A percentile compares a stretch with the other conserved stretches of the same genome.
These are phyloP conservation scores for Geranomyces variabilis DNA, from an alignment of 192 early-diverging fungal genomes.

Conservation along the genomic window DNA sequence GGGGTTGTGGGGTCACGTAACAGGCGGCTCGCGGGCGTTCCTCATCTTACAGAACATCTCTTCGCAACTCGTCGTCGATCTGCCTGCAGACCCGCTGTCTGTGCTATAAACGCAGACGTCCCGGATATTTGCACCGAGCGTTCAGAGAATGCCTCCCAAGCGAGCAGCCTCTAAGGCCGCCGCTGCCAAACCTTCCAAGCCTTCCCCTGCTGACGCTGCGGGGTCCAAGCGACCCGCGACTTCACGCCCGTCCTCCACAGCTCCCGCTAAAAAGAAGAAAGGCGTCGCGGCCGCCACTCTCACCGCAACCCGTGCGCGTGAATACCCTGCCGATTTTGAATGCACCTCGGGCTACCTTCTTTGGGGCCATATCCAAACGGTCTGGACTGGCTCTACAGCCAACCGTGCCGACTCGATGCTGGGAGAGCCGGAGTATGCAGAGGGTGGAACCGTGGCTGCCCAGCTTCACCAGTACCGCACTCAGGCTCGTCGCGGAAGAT, in stretches of 20 bases:
- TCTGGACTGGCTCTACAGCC: background rate
- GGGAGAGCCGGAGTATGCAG: background rate
- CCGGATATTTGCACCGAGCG: no score
- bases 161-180: background rate
- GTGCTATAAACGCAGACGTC: no score
- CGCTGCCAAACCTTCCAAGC: background rate
- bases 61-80: no score
- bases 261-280: background rate
- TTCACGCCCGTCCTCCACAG: background rate
- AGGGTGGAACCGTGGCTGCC: background rate
- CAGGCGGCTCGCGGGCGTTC: no score
- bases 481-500: slow-evolving; percentile 1
- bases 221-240: slow-evolving; percentile 7
- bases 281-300: background rate
- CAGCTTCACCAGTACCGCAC: slow-evolving; percentile 8
- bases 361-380: background rate
- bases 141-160: background rate
- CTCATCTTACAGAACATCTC: no score
- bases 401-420: slow-evolving; percentile 1
- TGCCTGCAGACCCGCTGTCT: no score
- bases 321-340: slow-evolving; percentile 1
- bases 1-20: no score
- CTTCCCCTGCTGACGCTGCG: background rate
- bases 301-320: background rate
- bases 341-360: slow-evolving; percentile 1